phyloP scores from a whole-genome alignment of 495 filamentous ascomycete genomes.

The Aspergillus affinis region DNA sequence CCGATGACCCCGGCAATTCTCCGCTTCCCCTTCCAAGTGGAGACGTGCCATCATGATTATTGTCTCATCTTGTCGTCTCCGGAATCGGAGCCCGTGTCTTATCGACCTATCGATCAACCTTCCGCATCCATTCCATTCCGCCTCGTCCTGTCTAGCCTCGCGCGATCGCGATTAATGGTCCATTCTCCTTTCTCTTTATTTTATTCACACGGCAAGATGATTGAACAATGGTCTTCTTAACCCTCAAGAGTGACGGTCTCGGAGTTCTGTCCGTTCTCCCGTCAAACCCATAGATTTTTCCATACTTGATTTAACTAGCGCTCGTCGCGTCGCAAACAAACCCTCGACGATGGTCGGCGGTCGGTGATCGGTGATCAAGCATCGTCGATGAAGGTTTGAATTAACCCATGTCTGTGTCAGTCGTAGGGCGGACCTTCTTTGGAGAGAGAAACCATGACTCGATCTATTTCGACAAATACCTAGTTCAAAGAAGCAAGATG shows the following conservation, averaged over 20 bases:
- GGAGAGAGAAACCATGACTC: neutral
- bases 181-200: too few species aligned
- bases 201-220: too few species aligned
- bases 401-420: neutral
- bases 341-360: too few species aligned
- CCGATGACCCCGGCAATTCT: neutral
- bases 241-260: neutral
- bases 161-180: too few species aligned
- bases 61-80: constrained; percentile 3
- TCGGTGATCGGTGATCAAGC: too few species aligned
- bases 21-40: neutral
- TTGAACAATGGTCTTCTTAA: too few species aligned
- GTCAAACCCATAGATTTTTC: neutral
- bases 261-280: neutral
- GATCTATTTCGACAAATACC: neutral
- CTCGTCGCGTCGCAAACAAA: too few species aligned
- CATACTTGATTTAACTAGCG: too few species aligned
- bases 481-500: too few species aligned
- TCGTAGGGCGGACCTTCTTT: neutral
- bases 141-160: too few species aligned
- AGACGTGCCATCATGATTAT: neutral
- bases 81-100: constrained; percentile 12
- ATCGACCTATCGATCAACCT: constrained; percentile 6
- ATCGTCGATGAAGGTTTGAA: neutral
- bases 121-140: neutral